Evolutionary conservation across 768 basidiomycete species (phyloP).

Genomic region (Amanita inopinata): DNA sequence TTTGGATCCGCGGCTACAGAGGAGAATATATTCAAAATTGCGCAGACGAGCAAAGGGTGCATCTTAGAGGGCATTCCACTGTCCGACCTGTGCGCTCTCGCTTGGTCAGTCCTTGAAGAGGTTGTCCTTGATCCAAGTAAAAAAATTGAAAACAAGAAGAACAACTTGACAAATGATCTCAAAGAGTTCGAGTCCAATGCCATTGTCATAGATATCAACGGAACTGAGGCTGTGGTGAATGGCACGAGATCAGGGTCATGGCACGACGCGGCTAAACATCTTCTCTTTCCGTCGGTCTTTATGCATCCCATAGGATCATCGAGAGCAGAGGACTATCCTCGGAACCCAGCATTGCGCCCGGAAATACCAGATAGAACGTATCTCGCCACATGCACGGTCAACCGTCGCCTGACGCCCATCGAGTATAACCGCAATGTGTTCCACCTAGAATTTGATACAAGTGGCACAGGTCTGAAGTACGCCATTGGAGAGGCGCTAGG

Average conservation of each 20-base stretch:
- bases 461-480: conserved; percentile 90
- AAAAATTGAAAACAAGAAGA: too few relatives aligned
- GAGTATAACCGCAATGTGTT: conserved; percentile 99
- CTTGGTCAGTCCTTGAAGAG: conserved; percentile 61
- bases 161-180: conserved; percentile 24
- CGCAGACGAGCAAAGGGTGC: conserved; percentile 34
- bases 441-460: conserved; percentile 92
- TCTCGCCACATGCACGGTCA: conserved; percentile 90
- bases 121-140: conserved; percentile 31
- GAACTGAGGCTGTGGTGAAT: conserved; percentile 47
- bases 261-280: conserved; percentile 82
- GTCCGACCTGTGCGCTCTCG: conserved; percentile 40
- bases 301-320: conserved; percentile 30
- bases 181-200: conserved; percentile 67
- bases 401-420: conserved; percentile 85
- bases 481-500: conserved; percentile 95
- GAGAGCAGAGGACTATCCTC: conserved; percentile 40
- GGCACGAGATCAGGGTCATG: conserved; percentile 57
- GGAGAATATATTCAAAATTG: conserved; percentile 40
- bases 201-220: conserved; percentile 53
- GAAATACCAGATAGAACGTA: conserved; percentile 84
- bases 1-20: conserved; percentile 55
- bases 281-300: conserved; percentile 82
- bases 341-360: conserved; percentile 70
- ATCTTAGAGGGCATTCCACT: conserved; percentile 39